A percentile compares a stretch with the other conserved stretches of the same genome.
phyloP scores from a whole-genome alignment of 2,329 filamentous ascomycete genomes.

The Fusarium newnesense region DNA sequence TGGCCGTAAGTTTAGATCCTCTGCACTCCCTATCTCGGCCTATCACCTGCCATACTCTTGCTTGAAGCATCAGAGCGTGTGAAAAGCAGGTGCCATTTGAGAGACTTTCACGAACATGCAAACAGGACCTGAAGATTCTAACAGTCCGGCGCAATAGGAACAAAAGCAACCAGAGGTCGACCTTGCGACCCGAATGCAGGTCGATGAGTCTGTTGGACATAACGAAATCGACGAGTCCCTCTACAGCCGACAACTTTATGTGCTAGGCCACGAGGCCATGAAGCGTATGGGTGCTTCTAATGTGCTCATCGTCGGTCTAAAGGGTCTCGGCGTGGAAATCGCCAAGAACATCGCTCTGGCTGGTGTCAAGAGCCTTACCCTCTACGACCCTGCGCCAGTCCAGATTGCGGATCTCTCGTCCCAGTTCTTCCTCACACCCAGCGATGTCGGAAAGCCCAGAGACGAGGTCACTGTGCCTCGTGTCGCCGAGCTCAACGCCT shows the following conservation, averaged over 20 bases:
- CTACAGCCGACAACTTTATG: conserved; percentile 79
- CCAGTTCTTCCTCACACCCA: conserved; percentile 92
- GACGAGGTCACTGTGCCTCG: conserved; percentile 87
- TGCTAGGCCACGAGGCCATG: conserved; percentile 85
- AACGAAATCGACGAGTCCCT: conserved; percentile 77
- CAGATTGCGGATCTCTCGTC: conserved; percentile 90
- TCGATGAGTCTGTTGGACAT: conserved; percentile 68
- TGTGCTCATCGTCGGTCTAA: conserved; percentile 89
- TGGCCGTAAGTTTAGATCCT: conserved; percentile 63
- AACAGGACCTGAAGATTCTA: neutral
- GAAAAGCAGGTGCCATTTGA: neutral
- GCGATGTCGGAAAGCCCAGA: conserved; percentile 92
- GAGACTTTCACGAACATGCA: neutral
- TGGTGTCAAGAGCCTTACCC: conserved; percentile 95
- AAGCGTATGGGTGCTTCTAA: conserved; percentile 99
- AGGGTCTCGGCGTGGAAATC: conserved; percentile 95
- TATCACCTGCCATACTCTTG: neutral
- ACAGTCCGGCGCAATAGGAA: conserved; percentile 50
- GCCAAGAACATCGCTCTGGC: conserved; percentile 98
- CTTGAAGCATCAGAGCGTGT: conserved; percentile 6
- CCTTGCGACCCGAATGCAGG: conserved; percentile 72
- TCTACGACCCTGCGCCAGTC: conserved; percentile 89
- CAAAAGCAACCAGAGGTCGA: conserved; percentile 68
- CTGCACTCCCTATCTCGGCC: neutral
- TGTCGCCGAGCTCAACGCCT: conserved; percentile 94